Percentiles rank a stretch among this genome's conserved stretches.
Evolutionary conservation across 257 asterid species (phyloP).

Genomic region (Solanum tarapatanum): DNA sequence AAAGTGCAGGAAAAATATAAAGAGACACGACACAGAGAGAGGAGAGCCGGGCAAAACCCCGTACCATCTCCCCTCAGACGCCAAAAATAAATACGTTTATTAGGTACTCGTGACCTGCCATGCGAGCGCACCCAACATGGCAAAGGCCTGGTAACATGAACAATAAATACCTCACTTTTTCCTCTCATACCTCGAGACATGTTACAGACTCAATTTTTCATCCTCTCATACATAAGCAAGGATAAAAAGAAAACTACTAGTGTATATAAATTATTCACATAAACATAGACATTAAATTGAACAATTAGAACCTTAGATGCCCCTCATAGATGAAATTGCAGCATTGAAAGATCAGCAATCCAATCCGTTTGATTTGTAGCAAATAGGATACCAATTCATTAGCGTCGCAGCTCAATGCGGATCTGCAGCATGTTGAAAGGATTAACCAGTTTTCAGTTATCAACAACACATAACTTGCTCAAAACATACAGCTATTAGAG

Average conservation of each 20-base stretch:
- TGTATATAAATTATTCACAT: no score
- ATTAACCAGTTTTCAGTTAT: not conserved
- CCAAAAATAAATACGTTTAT: not conserved
- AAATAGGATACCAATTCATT: not conserved
- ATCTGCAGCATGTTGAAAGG: not conserved
- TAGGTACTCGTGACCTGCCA: slow-evolving; percentile 3
- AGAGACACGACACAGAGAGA: not conserved
- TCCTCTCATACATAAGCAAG: not conserved
- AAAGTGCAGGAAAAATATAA: not conserved
- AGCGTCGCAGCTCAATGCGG: not conserved
- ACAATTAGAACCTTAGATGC: not conserved
- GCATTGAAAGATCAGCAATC: not conserved
- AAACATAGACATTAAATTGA: not conserved
- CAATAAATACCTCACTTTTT: not conserved
- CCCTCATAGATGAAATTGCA: not conserved
- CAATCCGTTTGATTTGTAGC: no score
- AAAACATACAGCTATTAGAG: not conserved
- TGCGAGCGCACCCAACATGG: slow-evolving; percentile 10
- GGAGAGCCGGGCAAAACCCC: not conserved
- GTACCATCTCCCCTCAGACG: not conserved
- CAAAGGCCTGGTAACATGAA: not conserved
- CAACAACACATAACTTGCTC: not conserved
- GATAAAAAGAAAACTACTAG: not conserved
- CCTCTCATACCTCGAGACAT: not conserved
- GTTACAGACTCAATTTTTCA: not conserved